Evolutionary conservation across 192 early-diverging fungal genomes (phyloP).

Genomic region (Backusella tuberculispora): DNA sequence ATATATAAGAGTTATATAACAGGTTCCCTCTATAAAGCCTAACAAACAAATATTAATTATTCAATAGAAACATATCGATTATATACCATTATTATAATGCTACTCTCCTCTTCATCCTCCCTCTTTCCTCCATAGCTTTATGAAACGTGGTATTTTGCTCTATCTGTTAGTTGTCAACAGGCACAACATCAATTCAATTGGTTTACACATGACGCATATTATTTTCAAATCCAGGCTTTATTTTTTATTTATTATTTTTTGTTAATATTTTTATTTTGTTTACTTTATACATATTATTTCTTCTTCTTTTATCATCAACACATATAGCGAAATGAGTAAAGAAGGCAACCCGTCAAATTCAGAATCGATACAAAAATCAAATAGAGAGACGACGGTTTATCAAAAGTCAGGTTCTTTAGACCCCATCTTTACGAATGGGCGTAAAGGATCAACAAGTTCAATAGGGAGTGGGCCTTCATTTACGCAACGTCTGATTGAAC

Average conservation of each 20-base stretch:
- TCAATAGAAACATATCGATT: too few species aligned
- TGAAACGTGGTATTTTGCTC: too few species aligned
- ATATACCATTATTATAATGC: too few species aligned
- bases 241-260: background rate
- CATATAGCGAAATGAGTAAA: conserved; percentile 1
- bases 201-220: background rate
- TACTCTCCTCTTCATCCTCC: background rate
- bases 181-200: too few species aligned
- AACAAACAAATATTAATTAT: too few species aligned
- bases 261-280: background rate
- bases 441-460: conserved; percentile 15
- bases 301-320: background rate
- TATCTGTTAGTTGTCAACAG: too few species aligned
- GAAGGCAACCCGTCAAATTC: background rate
- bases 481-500: conserved; percentile 32
- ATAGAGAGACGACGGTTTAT: background rate
- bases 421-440: background rate
- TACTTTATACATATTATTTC: background rate
- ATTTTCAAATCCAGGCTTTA: conserved; percentile 12
- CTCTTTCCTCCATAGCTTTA: background rate
- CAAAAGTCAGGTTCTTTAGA: background rate
- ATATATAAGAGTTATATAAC: too few species aligned
- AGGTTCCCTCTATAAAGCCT: too few species aligned
- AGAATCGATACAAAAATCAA: background rate
- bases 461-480: conserved; percentile 21